Conservation (phyloP, 2,329 filamentous ascomycete species). For the Ascocoryne sarcoides region DNA sequence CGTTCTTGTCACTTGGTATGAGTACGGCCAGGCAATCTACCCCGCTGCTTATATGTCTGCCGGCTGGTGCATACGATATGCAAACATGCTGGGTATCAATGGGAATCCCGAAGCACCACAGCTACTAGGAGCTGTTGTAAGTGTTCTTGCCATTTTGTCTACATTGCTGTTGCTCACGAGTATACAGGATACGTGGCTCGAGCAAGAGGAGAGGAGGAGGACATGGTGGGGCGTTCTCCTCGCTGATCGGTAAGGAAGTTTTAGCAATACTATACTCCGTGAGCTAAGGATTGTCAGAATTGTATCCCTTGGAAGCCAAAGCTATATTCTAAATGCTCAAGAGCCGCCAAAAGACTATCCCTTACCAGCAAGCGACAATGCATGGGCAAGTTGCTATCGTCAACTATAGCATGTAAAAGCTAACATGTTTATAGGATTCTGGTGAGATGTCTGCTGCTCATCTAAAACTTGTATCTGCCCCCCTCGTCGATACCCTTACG, state of each 20-base stretch:
- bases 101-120: conserved; percentile 28
- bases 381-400: conserved; percentile 30
- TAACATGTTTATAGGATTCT: conserved; percentile 27
- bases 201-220: conserved; percentile 37
- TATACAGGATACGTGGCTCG: conserved; percentile 35
- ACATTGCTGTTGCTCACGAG: conserved; percentile 1
- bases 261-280: background rate
- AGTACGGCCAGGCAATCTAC: conserved; percentile 41
- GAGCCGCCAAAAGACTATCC: conserved; percentile 20
- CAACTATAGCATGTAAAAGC: background rate
- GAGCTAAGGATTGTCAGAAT: conserved; percentile 19
- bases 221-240: conserved; percentile 42
- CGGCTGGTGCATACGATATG: conserved; percentile 37
- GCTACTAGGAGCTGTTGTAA: conserved; percentile 31
- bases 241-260: conserved; percentile 32
- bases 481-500: conserved; percentile 37
- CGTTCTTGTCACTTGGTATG: conserved; percentile 38
- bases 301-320: conserved; percentile 24
- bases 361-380: conserved; percentile 28
- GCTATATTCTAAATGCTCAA: conserved; percentile 23
- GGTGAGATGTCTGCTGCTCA: conserved; percentile 28
- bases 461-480: conserved; percentile 24
- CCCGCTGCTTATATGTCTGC: conserved; percentile 41
- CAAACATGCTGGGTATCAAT: conserved; percentile 37
- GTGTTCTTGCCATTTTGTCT: conserved; percentile 6